Conservation (phyloP, 768 basidiomycete genomes). For the Podaxis sp. region DNA sequence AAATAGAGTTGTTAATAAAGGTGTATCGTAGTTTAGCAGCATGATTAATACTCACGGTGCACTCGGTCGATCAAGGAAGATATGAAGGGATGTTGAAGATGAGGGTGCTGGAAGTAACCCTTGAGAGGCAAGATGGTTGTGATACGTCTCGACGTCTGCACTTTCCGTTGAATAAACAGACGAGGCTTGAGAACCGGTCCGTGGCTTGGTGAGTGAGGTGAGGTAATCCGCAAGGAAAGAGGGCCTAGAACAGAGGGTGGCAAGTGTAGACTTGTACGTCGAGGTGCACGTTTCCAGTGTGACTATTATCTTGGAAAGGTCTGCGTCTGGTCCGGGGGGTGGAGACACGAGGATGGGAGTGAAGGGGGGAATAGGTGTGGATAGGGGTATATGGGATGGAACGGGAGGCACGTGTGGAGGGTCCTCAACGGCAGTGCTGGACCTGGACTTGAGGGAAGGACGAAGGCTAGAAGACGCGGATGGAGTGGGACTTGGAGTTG, state of each 20-base stretch:
- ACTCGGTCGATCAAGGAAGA: conserved; percentile 82
- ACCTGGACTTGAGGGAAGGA: conserved; percentile 39
- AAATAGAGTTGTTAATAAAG: background rate
- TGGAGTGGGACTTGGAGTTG: conserved; percentile 25
- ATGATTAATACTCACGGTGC: conserved; percentile 58
- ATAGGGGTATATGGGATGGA: conserved; percentile 42
- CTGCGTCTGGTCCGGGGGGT: conserved; percentile 44
- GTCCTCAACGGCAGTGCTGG: conserved; percentile 36
- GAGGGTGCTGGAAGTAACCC: conserved; percentile 50
- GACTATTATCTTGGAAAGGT: conserved; percentile 64
- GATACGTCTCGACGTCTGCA: conserved; percentile 55
- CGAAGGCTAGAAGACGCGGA: conserved; percentile 26
- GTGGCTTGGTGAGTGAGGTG: conserved; percentile 36
- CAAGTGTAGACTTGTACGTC: conserved; percentile 64
- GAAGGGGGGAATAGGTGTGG: conserved; percentile 58
- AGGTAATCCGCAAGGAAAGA: conserved; percentile 66
- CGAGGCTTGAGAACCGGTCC: conserved; percentile 43
- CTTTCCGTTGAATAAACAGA: conserved; percentile 58
- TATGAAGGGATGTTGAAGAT: conserved; percentile 44
- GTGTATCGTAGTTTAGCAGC: background rate
- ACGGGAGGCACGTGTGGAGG: conserved; percentile 48
- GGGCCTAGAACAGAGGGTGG: conserved; percentile 65
- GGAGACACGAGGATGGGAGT: conserved; percentile 65
- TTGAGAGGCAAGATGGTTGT: conserved; percentile 61
- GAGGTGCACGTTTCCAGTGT: conserved; percentile 73